Conservation (phyloP, 192 early-diverging fungal genomes). For the Coemansia sp. region DNA sequence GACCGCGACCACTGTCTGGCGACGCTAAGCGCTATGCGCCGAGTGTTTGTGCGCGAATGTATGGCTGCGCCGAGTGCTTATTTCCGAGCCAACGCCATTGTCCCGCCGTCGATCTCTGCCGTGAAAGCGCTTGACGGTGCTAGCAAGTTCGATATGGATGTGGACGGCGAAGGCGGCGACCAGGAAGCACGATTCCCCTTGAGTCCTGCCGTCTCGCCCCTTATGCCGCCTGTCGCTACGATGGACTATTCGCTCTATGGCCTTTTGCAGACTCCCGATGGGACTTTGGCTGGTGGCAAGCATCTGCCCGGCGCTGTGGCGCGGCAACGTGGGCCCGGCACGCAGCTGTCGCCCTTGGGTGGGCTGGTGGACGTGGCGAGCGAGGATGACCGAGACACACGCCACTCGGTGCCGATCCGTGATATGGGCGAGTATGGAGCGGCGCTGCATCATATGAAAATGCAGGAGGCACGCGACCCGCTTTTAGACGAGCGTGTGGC, state of each 20-base stretch:
- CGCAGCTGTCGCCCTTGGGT: slow-evolving; percentile 34
- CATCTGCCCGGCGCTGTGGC: background rate
- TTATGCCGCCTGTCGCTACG: slow-evolving; percentile 39
- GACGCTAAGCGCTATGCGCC: slow-evolving; percentile 60
- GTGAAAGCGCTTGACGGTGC: slow-evolving; percentile 1
- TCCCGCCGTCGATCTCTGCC: slow-evolving; percentile 23
- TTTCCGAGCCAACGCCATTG: slow-evolving; percentile 47
- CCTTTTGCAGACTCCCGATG: slow-evolving; percentile 2
- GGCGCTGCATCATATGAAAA: slow-evolving; percentile 59
- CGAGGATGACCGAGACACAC: slow-evolving; percentile 60
- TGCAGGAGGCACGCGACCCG: slow-evolving; percentile 65
- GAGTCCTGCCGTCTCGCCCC: slow-evolving; percentile 11
- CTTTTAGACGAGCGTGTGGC: slow-evolving; percentile 66
- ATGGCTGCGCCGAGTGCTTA: slow-evolving; percentile 33
- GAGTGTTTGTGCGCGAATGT: slow-evolving; percentile 60
- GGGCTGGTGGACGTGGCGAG: slow-evolving; percentile 52
- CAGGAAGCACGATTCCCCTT: background rate
- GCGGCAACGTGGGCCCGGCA: slow-evolving; percentile 12
- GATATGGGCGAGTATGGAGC: slow-evolving; percentile 72
- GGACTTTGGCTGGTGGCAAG: background rate
- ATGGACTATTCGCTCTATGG: slow-evolving; percentile 55
- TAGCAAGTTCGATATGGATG: slow-evolving; percentile 14
- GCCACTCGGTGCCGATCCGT: slow-evolving; percentile 68
- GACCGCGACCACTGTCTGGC: slow-evolving; percentile 59
- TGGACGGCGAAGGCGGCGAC: slow-evolving; percentile 10